These are phyloP conservation scores for Pichia eremophila DNA, from an alignment of 805 yeast species.

Conservation along the genomic window DNA sequence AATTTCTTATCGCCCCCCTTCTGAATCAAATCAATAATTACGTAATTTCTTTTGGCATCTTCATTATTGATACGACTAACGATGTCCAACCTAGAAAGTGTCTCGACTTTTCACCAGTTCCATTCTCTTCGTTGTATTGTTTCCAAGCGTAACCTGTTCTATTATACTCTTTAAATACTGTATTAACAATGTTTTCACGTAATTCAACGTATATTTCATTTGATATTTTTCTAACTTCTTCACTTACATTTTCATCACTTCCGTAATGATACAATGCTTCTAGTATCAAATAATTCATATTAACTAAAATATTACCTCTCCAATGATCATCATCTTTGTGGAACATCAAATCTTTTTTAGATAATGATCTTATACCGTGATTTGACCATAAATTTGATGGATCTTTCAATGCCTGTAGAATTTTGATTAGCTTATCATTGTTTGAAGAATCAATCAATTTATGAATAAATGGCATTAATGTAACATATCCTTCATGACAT, in stretches of 20 bases:
- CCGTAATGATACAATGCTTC: slow-evolving; percentile 59
- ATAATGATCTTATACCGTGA: slow-evolving; percentile 74
- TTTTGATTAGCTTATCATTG: slow-evolving; percentile 33
- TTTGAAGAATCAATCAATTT: slow-evolving; percentile 47
- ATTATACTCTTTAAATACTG: slow-evolving; percentile 60
- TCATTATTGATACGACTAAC: slow-evolving; percentile 69
- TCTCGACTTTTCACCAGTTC: slow-evolving; percentile 71
- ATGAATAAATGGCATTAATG: slow-evolving; percentile 76
- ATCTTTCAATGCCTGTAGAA: slow-evolving; percentile 53
- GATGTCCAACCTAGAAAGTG: slow-evolving; percentile 96
- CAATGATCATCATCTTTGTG: slow-evolving; percentile 86
- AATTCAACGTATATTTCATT: slow-evolving; percentile 46
- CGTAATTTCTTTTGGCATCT: slow-evolving; percentile 49
- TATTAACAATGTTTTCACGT: slow-evolving; percentile 58
- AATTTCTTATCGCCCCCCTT: too few species aligned
- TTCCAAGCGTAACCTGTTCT: slow-evolving; percentile 83
- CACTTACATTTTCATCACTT: slow-evolving; percentile 21
- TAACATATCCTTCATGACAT: slow-evolving; percentile 86
- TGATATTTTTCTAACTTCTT: slow-evolving; percentile 30
- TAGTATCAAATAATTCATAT: slow-evolving; percentile 75
- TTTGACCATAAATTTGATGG: slow-evolving; percentile 68
- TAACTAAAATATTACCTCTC: slow-evolving; percentile 92
- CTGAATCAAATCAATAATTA: not conserved
- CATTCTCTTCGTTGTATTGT: slow-evolving; percentile 72
- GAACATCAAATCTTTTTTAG: slow-evolving; percentile 55